phyloP scores from a whole-genome alignment of 2,329 filamentous ascomycete genomes.

The Westerdykella aurantiaca region DNA sequence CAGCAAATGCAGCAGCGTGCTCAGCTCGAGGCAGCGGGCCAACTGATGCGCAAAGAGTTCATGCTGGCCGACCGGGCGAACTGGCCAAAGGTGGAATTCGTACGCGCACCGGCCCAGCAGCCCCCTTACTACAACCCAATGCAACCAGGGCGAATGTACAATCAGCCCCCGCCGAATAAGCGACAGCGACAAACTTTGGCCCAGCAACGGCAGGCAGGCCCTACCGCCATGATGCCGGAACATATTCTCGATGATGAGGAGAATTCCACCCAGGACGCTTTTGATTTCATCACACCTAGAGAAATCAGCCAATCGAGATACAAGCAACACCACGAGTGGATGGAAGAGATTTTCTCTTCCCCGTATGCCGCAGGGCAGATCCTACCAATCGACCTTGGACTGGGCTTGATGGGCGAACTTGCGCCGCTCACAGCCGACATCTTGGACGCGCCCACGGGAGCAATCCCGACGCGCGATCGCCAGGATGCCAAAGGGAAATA shows the following conservation, averaged over 20 bases:
- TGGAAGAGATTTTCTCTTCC: conserved; percentile 93
- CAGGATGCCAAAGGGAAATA: conserved; percentile 20
- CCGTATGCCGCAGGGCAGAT: conserved; percentile 84
- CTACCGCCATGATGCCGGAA: conserved; percentile 31
- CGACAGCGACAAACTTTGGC: conserved; percentile 38
- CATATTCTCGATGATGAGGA: conserved; percentile 75
- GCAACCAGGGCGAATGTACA: conserved; percentile 29
- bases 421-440: conserved; percentile 77
- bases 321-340: conserved; percentile 95
- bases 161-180: conserved; percentile 44
- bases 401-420: conserved; percentile 74
- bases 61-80: conserved; percentile 85
- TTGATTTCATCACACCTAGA: conserved; percentile 81
- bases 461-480: conserved; percentile 15
- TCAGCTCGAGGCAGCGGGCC: conserved; percentile 64
- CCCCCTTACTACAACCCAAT: conserved; percentile 31
- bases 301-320: conserved; percentile 86
- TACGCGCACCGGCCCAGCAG: conserved; percentile 34
- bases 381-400: conserved; percentile 75
- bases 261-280: conserved; percentile 78
- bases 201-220: conserved; percentile 36
- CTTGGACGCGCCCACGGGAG: conserved; percentile 55
- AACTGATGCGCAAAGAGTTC: conserved; percentile 81
- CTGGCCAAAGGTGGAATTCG: conserved; percentile 80
- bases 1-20: conserved; percentile 56